Evolutionary conservation across 495 filamentous ascomycete genomes (phyloP).

Genomic region (Aspergillus asperescens): DNA sequence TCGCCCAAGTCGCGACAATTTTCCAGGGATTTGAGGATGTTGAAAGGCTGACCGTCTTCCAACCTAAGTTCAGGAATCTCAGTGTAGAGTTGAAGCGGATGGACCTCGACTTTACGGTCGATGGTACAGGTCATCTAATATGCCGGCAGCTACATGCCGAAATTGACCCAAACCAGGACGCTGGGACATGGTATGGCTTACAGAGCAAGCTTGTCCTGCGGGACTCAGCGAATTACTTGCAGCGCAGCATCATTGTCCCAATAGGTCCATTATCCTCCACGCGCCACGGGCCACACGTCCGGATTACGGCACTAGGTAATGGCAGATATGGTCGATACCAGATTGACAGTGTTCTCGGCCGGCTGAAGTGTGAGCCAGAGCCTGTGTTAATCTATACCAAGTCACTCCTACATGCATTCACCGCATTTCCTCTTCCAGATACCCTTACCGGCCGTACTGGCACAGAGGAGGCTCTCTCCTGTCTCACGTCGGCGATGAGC

Average conservation of each 20-base stretch:
- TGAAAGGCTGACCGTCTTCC: slow-evolving; percentile 30
- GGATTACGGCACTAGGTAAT: slow-evolving; percentile 32
- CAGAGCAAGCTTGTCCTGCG: slow-evolving; percentile 49
- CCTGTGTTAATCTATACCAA: slow-evolving; percentile 46
- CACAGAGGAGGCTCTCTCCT: slow-evolving; percentile 49
- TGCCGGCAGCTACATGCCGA: slow-evolving; percentile 37
- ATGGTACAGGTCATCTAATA: slow-evolving; percentile 16
- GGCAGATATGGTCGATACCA: slow-evolving; percentile 38
- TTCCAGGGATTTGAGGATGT: slow-evolving; percentile 31
- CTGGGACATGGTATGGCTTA: slow-evolving; percentile 52
- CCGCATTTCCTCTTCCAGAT: slow-evolving; percentile 51
- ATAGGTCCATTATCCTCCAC: slow-evolving; percentile 30
- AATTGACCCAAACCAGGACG: slow-evolving; percentile 47
- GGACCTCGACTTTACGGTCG: slow-evolving; percentile 45
- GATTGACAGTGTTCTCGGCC: slow-evolving; percentile 45
- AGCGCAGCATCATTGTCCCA: slow-evolving; percentile 47
- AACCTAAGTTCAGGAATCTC: slow-evolving; percentile 21
- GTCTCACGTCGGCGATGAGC: slow-evolving; percentile 41
- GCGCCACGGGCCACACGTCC: slow-evolving; percentile 32
- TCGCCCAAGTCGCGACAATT: slow-evolving; percentile 27
- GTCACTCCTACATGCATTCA: slow-evolving; percentile 53
- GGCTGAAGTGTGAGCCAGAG: slow-evolving; percentile 44
- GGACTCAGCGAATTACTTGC: slow-evolving; percentile 21
- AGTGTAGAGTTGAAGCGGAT: slow-evolving; percentile 44
- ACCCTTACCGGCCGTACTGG: slow-evolving; percentile 50